A percentile compares a stretch with the other conserved stretches of the same genome.
Conservation (phyloP, 208 protist species). For the Entamoeba dispar region DNA sequence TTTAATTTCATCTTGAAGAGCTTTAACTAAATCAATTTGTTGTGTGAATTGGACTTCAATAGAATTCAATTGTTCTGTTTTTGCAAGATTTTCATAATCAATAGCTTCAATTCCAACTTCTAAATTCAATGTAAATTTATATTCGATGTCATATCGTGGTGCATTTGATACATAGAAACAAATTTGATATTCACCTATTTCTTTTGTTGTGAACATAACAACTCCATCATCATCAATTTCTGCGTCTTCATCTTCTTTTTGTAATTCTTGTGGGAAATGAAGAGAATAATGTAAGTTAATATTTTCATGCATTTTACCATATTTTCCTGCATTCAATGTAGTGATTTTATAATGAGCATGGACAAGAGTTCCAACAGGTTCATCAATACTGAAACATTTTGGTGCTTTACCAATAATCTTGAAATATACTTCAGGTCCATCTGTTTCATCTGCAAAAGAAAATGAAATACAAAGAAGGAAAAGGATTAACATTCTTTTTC, state of each 20-base stretch:
- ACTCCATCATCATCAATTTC: background rate
- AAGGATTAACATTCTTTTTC: too few species aligned
- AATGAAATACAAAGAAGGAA: too few species aligned
- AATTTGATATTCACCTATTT: background rate
- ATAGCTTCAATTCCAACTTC: background rate
- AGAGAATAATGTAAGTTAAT: background rate
- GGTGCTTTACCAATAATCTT: background rate
- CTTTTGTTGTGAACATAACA: background rate
- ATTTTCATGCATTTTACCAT: background rate
- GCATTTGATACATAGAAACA: background rate
- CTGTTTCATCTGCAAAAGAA: background rate
- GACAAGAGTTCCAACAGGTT: background rate
- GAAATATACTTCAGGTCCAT: background rate
- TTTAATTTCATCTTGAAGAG: background rate
- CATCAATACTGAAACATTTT: background rate
- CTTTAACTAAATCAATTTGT: background rate
- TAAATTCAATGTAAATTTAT: background rate
- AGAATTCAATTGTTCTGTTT: background rate
- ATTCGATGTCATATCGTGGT: background rate
- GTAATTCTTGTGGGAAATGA: background rate
- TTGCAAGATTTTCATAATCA: background rate
- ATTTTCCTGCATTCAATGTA: background rate
- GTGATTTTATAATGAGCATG: background rate
- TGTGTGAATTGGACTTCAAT: background rate
- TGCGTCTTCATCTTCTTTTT: background rate